phyloP scores from a whole-genome alignment of 2,329 filamentous ascomycete species.

The Xylaria sp. region DNA sequence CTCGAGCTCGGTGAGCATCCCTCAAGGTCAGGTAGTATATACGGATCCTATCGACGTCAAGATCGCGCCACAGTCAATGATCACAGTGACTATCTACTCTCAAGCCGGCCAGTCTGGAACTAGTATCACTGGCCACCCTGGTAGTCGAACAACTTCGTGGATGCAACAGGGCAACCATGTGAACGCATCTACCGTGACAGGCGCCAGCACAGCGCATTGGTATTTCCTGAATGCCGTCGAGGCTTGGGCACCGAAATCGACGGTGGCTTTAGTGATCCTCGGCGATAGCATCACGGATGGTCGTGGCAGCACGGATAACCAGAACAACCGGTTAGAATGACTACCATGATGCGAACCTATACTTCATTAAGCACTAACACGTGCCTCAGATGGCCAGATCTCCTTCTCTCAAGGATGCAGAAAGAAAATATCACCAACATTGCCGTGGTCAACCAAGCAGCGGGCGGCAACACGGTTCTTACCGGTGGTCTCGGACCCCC shows the following conservation, averaged over 20 bases:
- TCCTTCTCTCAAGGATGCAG: constrained; percentile 59
- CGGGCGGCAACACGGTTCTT: constrained; percentile 71
- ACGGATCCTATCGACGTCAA: constrained; percentile 66
- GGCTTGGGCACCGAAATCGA: constrained; percentile 53
- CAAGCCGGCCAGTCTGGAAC: constrained; percentile 60
- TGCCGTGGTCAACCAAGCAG: constrained; percentile 67
- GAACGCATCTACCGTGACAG: constrained; percentile 52
- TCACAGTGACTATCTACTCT: constrained; percentile 65
- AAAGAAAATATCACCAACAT: constrained; percentile 54
- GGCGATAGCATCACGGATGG: constrained; percentile 73
- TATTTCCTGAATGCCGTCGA: constrained; percentile 68
- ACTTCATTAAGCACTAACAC: background rate
- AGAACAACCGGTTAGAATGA: constrained; percentile 57
- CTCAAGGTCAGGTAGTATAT: constrained; percentile 62
- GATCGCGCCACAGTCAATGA: constrained; percentile 55
- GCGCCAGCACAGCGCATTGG: constrained; percentile 49
- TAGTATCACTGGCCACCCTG: constrained; percentile 68
- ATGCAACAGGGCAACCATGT: constrained; percentile 64
- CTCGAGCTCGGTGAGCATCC: constrained; percentile 55
- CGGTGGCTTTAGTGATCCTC: constrained; percentile 59
- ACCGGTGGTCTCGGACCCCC: constrained; percentile 67
- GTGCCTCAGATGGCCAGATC: constrained; percentile 58
- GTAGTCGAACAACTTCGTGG: constrained; percentile 67
- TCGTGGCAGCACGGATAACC: constrained; percentile 64
- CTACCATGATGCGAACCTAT: background rate